Percentiles rank a stretch among this genome's conserved stretches.
Conservation (phyloP, 192 early-diverging fungal species). For the Piromyces finnis region DNA sequence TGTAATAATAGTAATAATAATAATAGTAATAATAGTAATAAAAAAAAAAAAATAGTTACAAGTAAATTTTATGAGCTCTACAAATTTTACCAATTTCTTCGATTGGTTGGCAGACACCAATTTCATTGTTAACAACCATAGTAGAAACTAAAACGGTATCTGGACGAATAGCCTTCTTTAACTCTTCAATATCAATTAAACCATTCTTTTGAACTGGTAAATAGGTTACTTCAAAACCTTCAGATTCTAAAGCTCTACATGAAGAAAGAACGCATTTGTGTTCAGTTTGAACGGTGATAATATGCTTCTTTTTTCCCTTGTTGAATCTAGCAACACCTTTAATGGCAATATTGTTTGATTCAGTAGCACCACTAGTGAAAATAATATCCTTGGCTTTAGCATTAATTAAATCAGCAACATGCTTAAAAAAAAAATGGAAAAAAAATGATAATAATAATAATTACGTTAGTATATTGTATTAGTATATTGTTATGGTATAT, state of each 20-base stretch:
- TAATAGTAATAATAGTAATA: too few species aligned
- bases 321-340: slow-evolving; percentile 94
- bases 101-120: slow-evolving; percentile 89
- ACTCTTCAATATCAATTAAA: slow-evolving; percentile 54
- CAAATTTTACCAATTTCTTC: slow-evolving; percentile 74
- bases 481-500: too few species aligned
- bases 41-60: slow-evolving; percentile 10
- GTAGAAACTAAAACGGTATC: slow-evolving; percentile 82
- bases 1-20: too few species aligned
- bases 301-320: slow-evolving; percentile 80
- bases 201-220: slow-evolving; percentile 73
- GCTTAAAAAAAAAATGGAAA: slow-evolving; percentile 11
- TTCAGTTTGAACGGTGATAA: slow-evolving; percentile 93
- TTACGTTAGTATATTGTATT: too few species aligned
- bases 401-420: slow-evolving; percentile 71
- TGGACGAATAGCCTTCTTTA: slow-evolving; percentile 70
- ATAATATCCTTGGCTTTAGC: slow-evolving; percentile 93
- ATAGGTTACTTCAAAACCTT: slow-evolving; percentile 92
- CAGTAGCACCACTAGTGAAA: slow-evolving; percentile 90
- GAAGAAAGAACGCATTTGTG: slow-evolving; percentile 97
- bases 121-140: slow-evolving; percentile 98
- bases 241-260: slow-evolving; percentile 84
- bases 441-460: background rate
- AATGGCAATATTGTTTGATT: slow-evolving; percentile 85
- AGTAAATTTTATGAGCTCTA: slow-evolving; percentile 73